Evolutionary conservation across 202 grass and related monocot genomes (phyloP).

Genomic region (Brachypodium distachyon): DNA sequence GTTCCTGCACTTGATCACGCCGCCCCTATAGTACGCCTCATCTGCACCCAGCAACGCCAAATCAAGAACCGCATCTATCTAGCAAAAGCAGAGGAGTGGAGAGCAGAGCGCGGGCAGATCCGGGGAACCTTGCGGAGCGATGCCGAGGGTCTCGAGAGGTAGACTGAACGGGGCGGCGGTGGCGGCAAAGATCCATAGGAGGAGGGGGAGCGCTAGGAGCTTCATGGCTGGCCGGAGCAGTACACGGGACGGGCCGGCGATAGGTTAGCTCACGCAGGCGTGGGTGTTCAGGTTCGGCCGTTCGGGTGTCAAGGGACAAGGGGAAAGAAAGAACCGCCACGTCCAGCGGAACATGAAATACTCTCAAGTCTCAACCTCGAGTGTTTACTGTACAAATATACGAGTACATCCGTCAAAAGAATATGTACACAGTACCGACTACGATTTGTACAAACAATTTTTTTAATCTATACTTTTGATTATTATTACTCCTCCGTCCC

Average conservation of each 20-base stretch:
- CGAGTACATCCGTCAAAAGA: no score
- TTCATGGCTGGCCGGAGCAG: slow-evolving; percentile 25
- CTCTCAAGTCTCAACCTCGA: no score
- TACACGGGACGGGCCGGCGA: slow-evolving; percentile 9
- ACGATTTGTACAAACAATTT: no score
- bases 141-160: slow-evolving; percentile 62
- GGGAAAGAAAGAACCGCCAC: background rate
- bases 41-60: slow-evolving; percentile 41
- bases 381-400: no score
- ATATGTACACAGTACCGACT: no score
- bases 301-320: background rate
- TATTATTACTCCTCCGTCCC: no score
- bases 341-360: background rate
- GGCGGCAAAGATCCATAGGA: slow-evolving; percentile 31
- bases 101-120: slow-evolving; percentile 13
- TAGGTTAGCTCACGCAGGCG: background rate
- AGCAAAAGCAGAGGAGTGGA: background rate
- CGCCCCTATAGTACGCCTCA: slow-evolving; percentile 64
- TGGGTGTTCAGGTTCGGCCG: background rate
- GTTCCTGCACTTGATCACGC: slow-evolving; percentile 86
- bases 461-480: no score
- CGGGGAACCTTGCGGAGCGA: slow-evolving; percentile 73
- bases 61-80: slow-evolving; percentile 20
- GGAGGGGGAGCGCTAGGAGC: slow-evolving; percentile 8
- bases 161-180: slow-evolving; percentile 13